Evolutionary conservation across 495 filamentous ascomycete genomes (phyloP), one percentile per base, ranked within the genome.

Genomic region (Hyaloscypha variabilis): DNA sequence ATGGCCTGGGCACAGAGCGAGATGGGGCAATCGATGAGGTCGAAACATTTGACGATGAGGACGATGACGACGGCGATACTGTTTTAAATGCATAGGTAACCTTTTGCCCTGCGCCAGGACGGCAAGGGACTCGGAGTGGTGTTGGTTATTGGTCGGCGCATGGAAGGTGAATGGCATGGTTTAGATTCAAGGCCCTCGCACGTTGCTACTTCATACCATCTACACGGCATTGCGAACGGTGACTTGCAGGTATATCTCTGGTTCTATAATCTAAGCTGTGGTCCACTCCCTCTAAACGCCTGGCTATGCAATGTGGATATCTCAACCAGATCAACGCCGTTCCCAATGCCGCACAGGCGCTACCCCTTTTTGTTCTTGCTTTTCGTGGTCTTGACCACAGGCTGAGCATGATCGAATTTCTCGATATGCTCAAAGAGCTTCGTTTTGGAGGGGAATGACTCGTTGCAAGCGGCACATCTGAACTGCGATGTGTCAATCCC

Each of bases 1-100:
- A 84, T 58, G 81, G 82, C n/a, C 71, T 74, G 31, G 81, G 81
- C 5, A 74, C 75, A 1, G 90, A 87, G 57, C 79, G 92, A 42
- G 83, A 85, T 30, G 87, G 85, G 34, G 92, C 93, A 10, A 84
- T 98, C 28, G 94, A 95, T 70, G 92, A 97, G 72, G 95, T 99
- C 6, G 91, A 97, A 73, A 87, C 85, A 6, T 81, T 97, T 67
- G 90, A 93, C 70, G 91, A 94, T 25, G 66, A 68, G 23, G 71
- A 73, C 39, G 68, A 73, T 51, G 70, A 68, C 60, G 67, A 73
- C 42, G 70, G 66, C 62, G 63, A 66, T 61, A 66, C 64, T 39
- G 42, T 66, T 23, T 53, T 67, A 30, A 29, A 62, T 63, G 53
- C 46, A 26, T 67, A 67, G 52, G 34, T 13, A 10, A 29, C 39